Conservation (phyloP, 495 filamentous ascomycete species). For the Beverwykella pulmonaria region DNA sequence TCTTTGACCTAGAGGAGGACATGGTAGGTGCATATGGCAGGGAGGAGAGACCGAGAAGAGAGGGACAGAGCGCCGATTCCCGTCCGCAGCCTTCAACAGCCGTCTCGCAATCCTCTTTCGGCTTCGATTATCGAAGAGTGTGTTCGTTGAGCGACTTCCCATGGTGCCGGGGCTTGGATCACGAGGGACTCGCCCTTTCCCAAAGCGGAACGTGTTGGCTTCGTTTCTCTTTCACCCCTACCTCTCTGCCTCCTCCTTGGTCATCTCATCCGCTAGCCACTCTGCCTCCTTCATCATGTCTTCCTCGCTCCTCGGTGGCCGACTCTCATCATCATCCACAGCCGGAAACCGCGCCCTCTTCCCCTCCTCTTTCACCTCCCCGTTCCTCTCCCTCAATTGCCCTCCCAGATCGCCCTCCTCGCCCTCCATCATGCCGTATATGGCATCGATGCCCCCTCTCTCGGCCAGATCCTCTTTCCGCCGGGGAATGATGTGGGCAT, state of each 20-base stretch:
- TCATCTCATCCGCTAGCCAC: slow-evolving; percentile 63
- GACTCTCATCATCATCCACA: slow-evolving; percentile 65
- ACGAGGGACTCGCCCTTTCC: no score
- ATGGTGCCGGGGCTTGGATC: no score
- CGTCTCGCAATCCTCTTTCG: no score
- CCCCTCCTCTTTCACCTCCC: slow-evolving; percentile 25
- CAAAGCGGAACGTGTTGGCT: no score
- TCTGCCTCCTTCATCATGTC: slow-evolving; percentile 82
- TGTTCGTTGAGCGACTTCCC: no score
- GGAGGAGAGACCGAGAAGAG: no score
- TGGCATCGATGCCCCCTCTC: slow-evolving; percentile 59
- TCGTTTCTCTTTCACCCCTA: no score
- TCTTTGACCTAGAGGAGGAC: no score
- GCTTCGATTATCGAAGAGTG: no score
- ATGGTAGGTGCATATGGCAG: no score
- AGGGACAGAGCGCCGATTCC: no score
- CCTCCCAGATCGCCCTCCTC: slow-evolving; percentile 83
- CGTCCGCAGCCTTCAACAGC: no score
- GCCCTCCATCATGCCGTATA: slow-evolving; percentile 81
- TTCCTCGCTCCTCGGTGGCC: slow-evolving; percentile 67
- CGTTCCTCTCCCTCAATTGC: slow-evolving; percentile 55
- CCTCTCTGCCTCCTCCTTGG: slow-evolving; percentile 39
- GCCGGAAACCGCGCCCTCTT: slow-evolving; percentile 53
- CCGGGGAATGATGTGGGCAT: slow-evolving; percentile 90
- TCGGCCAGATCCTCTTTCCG: slow-evolving; percentile 58